These are phyloP conservation scores for Physcomitrium patens DNA, from an alignment of 225 moss, liverwort and hornwort species.

Conservation along the genomic window DNA sequence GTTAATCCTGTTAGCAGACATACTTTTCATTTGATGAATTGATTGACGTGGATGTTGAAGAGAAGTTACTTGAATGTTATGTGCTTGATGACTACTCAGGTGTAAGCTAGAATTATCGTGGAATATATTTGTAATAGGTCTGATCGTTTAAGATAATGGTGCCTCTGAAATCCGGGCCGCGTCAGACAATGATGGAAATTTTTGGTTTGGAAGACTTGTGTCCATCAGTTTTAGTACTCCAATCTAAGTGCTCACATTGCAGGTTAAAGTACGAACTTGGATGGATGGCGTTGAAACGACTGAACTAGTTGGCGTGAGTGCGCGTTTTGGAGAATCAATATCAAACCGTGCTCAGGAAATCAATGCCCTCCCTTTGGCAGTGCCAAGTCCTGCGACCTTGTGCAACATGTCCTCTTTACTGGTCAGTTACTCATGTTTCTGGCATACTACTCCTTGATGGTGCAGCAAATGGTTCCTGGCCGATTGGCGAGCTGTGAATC, in stretches of 20 bases:
- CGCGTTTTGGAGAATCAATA: constrained; percentile 79
- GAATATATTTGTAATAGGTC: not conserved
- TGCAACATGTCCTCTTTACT: constrained; percentile 46
- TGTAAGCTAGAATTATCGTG: not conserved
- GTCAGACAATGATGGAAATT: not conserved
- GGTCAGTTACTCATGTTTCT: constrained; percentile 38
- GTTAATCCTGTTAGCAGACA: too few species aligned
- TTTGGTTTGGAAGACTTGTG: constrained; percentile 9
- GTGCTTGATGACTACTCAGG: constrained; percentile 3
- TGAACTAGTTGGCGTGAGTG: constrained; percentile 92
- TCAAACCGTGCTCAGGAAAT: constrained; percentile 46
- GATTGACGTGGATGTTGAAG: constrained; percentile 3
- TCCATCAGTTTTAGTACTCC: not conserved
- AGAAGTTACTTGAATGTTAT: not conserved
- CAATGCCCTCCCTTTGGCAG: constrained; percentile 49
- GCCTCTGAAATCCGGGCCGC: not conserved
- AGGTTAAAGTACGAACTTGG: constrained; percentile 94
- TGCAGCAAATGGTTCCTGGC: not conserved
- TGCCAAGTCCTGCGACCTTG: constrained; percentile 49
- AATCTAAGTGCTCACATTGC: constrained; percentile 25
- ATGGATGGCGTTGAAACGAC: constrained; percentile 67
- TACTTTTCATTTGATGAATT: not conserved
- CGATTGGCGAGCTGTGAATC: constrained; percentile 1
- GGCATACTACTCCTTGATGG: constrained; percentile 10
- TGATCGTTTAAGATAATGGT: constrained; percentile 9